Conservation (phyloP, 352 stramenopile genomes). For the Phytophthora pistaciae region DNA sequence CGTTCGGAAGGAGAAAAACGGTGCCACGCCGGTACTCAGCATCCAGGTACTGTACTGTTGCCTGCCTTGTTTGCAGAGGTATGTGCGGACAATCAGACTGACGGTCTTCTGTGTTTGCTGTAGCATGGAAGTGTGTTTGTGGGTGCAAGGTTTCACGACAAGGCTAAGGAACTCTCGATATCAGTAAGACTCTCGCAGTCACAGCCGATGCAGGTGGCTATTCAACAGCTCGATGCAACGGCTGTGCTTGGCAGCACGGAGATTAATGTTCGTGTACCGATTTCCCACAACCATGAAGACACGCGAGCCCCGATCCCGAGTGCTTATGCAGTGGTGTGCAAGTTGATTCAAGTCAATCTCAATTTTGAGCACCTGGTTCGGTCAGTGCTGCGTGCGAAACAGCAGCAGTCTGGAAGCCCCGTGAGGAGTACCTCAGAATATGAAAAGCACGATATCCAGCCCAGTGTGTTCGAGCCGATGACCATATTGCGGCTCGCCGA, state of each 20-base stretch:
- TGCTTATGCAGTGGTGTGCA: slow-evolving; percentile 22
- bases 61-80: neutral
- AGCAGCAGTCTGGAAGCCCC: neutral
- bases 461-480: neutral
- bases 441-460: neutral
- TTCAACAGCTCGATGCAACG: slow-evolving; percentile 18
- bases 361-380: slow-evolving; percentile 26
- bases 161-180: slow-evolving; percentile 25
- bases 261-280: slow-evolving; percentile 37
- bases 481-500: slow-evolving; percentile 26
- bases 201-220: slow-evolving; percentile 17
- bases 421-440: neutral
- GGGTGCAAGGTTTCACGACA: slow-evolving; percentile 28
- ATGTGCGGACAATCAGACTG: neutral
- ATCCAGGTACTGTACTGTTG: slow-evolving; percentile 24
- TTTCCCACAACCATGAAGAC: slow-evolving; percentile 19
- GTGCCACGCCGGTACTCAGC: slow-evolving; percentile 13
- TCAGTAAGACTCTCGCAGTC: slow-evolving; percentile 24
- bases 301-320: slow-evolving; percentile 31
- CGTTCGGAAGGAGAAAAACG: slow-evolving; percentile 19
- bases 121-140: slow-evolving; percentile 45
- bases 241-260: slow-evolving; percentile 32
- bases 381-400: slow-evolving; percentile 11
- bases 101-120: slow-evolving; percentile 1
- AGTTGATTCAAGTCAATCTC: slow-evolving; percentile 28